A percentile compares a stretch with the other conserved stretches of the same genome.
Evolutionary conservation across 2,329 filamentous ascomycete genomes (phyloP).

Genomic region (Rosellinia necatrix): DNA sequence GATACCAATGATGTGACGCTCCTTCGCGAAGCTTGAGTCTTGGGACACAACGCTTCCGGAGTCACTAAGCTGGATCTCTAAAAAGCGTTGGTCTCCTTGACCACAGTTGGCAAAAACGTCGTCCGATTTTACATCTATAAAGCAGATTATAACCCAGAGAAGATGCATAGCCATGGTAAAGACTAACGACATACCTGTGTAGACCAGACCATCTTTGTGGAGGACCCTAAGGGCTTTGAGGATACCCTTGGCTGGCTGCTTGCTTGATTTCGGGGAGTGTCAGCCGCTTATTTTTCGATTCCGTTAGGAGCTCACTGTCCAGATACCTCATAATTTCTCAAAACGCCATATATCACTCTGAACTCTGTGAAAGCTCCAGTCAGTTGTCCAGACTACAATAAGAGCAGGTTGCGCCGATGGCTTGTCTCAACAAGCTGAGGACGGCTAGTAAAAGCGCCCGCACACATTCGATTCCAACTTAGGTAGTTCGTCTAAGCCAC

Average conservation of each 20-base stretch:
- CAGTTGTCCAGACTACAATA: no score
- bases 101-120: slow-evolving; percentile 36
- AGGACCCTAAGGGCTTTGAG: slow-evolving; percentile 32
- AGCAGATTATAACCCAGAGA: slow-evolving; percentile 9
- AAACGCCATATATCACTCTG: no score
- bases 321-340: slow-evolving; percentile 32
- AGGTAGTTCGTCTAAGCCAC: no score
- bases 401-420: no score
- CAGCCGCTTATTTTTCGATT: slow-evolving; percentile 31
- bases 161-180: neutral
- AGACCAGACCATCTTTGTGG: slow-evolving; percentile 34
- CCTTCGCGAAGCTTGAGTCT: slow-evolving; percentile 30
- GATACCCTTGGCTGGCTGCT: slow-evolving; percentile 30
- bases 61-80: slow-evolving; percentile 36
- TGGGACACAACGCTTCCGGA: slow-evolving; percentile 32
- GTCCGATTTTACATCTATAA: slow-evolving; percentile 35
- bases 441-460: no score
- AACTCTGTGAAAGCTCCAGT: no score
- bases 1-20: slow-evolving; percentile 34
- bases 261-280: slow-evolving; percentile 34
- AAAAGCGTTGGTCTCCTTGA: slow-evolving; percentile 28
- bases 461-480: no score
- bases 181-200: slow-evolving; percentile 29
- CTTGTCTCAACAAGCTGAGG: no score
- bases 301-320: slow-evolving; percentile 33